Conservation (phyloP, 768 basidiomycete genomes). For the Suillus plorans region DNA sequence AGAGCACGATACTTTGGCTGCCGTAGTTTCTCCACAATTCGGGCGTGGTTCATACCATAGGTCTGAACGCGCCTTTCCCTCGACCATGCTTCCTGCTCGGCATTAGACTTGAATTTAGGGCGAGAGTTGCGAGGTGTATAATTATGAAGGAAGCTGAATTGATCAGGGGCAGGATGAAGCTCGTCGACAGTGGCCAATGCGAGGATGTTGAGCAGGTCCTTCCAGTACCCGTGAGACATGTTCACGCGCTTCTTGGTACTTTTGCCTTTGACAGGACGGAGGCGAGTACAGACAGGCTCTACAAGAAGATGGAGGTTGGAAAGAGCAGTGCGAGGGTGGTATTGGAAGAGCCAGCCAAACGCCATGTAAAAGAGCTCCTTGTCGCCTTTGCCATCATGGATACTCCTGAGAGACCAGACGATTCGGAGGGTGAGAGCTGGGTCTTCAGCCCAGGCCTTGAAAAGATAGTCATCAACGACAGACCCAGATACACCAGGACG, state of each 20-base stretch:
- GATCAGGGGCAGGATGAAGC: constrained; percentile 26
- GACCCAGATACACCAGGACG: constrained; percentile 20
- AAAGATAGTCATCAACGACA: constrained; percentile 37
- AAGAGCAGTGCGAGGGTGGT: constrained; percentile 72
- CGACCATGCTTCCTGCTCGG: constrained; percentile 25
- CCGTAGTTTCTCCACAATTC: constrained; percentile 40
- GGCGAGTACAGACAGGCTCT: constrained; percentile 44
- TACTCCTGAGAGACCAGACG: constrained; percentile 68
- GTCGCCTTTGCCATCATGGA: constrained; percentile 67
- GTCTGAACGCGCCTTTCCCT: constrained; percentile 19
- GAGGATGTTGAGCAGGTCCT: constrained; percentile 71
- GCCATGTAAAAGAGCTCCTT: constrained; percentile 63
- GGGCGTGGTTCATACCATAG: constrained; percentile 30
- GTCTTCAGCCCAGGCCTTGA: constrained; percentile 58
- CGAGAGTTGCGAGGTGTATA: constrained; percentile 19
- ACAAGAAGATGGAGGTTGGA: constrained; percentile 55
- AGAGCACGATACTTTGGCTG: constrained; percentile 59
- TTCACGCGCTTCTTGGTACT: constrained; percentile 13
- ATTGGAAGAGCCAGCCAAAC: constrained; percentile 67
- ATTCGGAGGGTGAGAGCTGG: constrained; percentile 56
- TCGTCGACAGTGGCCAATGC: constrained; percentile 56
- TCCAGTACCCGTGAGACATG: constrained; percentile 66
- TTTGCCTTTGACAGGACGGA: constrained; percentile 24
- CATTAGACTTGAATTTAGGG: constrained; percentile 24
- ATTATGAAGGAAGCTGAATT: constrained; percentile 27